A percentile compares a stretch with the other conserved stretches of the same genome.
Conservation (phyloP, 495 filamentous ascomycete genomes). For the Evernia prunastri region DNA sequence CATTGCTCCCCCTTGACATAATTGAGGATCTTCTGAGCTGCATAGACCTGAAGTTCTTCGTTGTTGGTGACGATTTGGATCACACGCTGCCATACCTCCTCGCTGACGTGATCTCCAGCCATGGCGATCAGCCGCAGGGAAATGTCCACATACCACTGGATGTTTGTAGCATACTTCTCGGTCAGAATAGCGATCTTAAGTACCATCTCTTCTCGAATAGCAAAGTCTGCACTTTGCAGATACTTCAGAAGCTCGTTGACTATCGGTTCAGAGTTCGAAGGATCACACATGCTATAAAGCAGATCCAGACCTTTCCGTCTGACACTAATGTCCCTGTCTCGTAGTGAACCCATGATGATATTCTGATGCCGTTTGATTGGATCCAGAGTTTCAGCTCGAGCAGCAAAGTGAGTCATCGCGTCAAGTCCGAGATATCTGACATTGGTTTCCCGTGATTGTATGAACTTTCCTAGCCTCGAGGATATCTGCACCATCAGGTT, state of each 20-base stretch:
- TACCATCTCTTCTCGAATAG: conserved; percentile 98
- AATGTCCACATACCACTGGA: conserved; percentile 99
- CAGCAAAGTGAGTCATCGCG: conserved; percentile 97
- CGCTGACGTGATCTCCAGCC: conserved; percentile 97
- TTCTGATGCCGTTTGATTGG: conserved; percentile 98
- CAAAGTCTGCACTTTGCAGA: conserved; percentile 93
- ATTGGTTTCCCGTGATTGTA: conserved; percentile 94
- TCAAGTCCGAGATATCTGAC: conserved; percentile 95
- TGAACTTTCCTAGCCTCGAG: conserved; percentile 88
- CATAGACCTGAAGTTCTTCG: conserved; percentile 95
- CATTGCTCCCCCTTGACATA: conserved; percentile 88
- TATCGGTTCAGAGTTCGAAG: conserved; percentile 82
- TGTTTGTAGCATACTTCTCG: conserved; percentile 96
- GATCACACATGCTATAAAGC: conserved; percentile 99
- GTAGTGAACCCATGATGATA: conserved; percentile 87
- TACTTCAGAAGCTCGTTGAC: conserved; percentile 92
- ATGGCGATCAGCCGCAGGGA: conserved; percentile 90
- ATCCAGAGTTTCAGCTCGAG: conserved; percentile 87
- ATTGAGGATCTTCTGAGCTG: conserved; percentile 81
- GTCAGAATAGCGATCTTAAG: conserved; percentile 97
- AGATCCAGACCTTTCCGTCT: conserved; percentile 91
- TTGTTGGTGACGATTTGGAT: conserved; percentile 99
- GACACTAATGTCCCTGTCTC: conserved; percentile 96
- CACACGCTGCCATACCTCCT: conserved; percentile 98
- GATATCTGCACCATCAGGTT: conserved; percentile 96